These are phyloP conservation scores for Serpula lacrymans DNA, from an alignment of 768 basidiomycete species.

Conservation along the genomic window DNA sequence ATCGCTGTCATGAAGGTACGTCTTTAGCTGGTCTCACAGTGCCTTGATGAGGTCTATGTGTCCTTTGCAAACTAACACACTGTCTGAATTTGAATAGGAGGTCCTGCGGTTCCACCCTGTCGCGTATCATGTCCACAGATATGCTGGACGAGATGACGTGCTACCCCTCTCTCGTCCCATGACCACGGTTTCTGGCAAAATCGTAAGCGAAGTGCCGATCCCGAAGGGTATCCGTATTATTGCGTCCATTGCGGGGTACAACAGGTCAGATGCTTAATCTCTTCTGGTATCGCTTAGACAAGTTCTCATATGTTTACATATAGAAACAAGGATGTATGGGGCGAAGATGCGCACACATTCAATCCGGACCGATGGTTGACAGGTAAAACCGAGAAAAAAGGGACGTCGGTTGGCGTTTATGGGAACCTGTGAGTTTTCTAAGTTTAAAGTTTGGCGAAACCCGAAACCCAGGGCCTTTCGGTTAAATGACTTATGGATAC, in stretches of 20 bases:
- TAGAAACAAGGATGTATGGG: constrained; percentile 27
- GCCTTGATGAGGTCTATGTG: neutral
- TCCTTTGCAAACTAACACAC: neutral
- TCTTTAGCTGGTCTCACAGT: neutral
- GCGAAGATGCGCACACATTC: constrained; percentile 26
- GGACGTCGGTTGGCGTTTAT: constrained; percentile 14
- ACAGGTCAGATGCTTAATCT: constrained; percentile 13
- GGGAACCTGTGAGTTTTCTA: constrained; percentile 17
- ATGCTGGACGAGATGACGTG: constrained; percentile 29
- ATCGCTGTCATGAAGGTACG: constrained; percentile 17
- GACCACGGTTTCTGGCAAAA: constrained; percentile 16
- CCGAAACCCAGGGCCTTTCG: too few species aligned
- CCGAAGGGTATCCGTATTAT: constrained; percentile 17
- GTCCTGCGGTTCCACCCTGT: constrained; percentile 32
- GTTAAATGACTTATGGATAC: too few species aligned
- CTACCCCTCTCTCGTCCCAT: constrained; percentile 31
- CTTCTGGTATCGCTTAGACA: neutral
- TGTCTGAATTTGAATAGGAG: constrained; percentile 14
- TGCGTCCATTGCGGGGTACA: constrained; percentile 22
- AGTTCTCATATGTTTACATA: neutral
- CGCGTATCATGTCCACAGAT: constrained; percentile 27
- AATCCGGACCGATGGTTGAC: constrained; percentile 26
- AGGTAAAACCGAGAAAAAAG: constrained; percentile 5
- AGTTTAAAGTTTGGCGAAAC: too few species aligned
- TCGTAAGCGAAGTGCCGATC: constrained; percentile 18